Base-by-base conservation (phyloP, 2,329 filamentous ascomycete genomes). In the Blastomyces parvus region DNA sequence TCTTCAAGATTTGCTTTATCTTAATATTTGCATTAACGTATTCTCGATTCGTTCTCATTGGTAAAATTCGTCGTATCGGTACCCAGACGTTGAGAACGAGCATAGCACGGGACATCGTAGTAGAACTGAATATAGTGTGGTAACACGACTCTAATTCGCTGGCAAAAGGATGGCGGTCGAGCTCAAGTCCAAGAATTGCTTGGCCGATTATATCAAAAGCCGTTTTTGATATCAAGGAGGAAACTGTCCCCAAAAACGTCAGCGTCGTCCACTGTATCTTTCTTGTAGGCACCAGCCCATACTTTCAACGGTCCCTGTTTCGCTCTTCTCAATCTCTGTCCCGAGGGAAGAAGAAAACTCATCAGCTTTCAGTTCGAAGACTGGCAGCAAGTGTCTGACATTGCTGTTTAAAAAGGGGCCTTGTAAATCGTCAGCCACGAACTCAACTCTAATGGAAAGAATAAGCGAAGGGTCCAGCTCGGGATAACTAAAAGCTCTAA, bases 21-120 rank as follows among this genome's bases (percentile, higher is more conserved):
- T 36, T 17, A 17, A 17, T 30, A 17, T 48, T 57, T 33, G 38
- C 60, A 38, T 62, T n/a, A 4, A 48, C n/a, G 46, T 57, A 62
- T 50, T 56, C 52, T n/a, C 60, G 60, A 38, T 62, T 62, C 13
- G 60, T 56, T 52, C 48, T n/a, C 19, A 62, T 33, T 13, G 60
- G 60, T 33, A 62, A 57, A 50, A 53, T n/a, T 19, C 50, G 53
- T 14, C 60, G 33, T 38, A 56, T 46, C 17, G 60, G 60, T 19
- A 62, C 36, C 25, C 52, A 62, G 19, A 44, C 30, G 7, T 57
- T 25, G 25, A 62, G 38, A 46, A 56, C 19, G 14, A 62, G 60
- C 60, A 62, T 62, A 13, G 58, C 57, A 14, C 57, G 60, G 46
- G 55, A 53, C 7, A 46, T 56, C 25, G 38, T 19, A 3, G 52